Evolutionary conservation across 495 filamentous ascomycete genomes (phyloP), one percentile per base, ranked within the genome.

Genomic region (Bathelium albidoporum): DNA sequence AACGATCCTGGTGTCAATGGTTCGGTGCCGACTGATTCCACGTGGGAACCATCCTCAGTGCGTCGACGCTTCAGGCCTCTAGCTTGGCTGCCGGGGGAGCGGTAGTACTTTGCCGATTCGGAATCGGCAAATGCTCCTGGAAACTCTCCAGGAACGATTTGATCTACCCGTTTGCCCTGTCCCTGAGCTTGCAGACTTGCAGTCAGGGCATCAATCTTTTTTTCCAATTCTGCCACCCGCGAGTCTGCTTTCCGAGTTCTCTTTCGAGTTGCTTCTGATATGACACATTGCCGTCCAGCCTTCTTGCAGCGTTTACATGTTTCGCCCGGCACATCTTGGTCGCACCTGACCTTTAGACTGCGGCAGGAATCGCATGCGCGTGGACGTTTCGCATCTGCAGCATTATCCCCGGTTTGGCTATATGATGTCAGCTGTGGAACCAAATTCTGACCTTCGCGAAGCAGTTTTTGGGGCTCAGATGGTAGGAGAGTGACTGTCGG

Each of bases 291-390:
- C 18, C 93, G 80, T 29, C 83, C 82, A 1, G 92, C 89, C 72
- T 96, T 97, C 26, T 85, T 83, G 73, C 94, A 98, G 55, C 94
- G 82, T 71, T 86, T 89, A 74, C 94, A 98, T 1, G 89, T 80
- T 1, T 79, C 82, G 26, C 84, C 79, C 2, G 78, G 81, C 64
- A 84, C 86, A 65, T 88, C 88, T 1, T 85, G 84, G 66, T 96
- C 91, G 75, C 93, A 97, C 29, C 88, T 85, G 22, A 96, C 93
- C 70, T 98, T 98, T 55, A 96, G 77, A 32, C 85, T 84, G 52
- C 94, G 86, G 73, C 93, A 98, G 11, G 89, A 85, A 72, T 97
- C 94, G 74, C 93, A 98, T 18, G 93, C 92, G n/a, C 91, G 87
- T 1, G 88, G 83, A 39, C 91, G 85, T 74, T 92, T 93, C 41